Base-by-base conservation (phyloP, 2,329 filamentous ascomycete species). In the Colletotrichum echinochloae region DNA sequence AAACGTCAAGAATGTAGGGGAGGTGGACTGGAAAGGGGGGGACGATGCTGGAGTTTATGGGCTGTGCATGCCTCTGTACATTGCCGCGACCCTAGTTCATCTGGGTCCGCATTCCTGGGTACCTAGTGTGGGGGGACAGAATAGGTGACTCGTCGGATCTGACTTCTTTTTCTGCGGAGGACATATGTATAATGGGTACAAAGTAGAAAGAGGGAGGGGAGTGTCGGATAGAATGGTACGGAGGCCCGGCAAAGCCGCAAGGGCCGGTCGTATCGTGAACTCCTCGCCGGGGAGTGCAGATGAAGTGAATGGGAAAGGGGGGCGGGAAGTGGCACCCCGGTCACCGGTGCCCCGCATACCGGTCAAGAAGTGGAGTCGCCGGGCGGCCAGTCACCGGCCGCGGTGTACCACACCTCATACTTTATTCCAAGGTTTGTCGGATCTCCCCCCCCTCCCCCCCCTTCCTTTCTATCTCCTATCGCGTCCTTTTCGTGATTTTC, bases 351-450 rank as follows among this genome's bases (percentile, higher is more conserved):
- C 52, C 65, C 65, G 69, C 69, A 65, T 48, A 71, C 60, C 69
- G 69, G 69, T 71, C 59, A 71, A 65, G 69, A 70, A 65, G 69
- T 71, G 69, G 69, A 57, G 56, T 48, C 65, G 20, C 14, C 52
- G 35, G 54, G 48, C 68, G 67, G 64, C 68, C 68, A 70, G 68
- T 70, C 68, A 70, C 64, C 64, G 57, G 68, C 23, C 57, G 57
- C 8, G 35, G 57, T 48, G 39, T 41, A 59, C 68, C 68, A 70
- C 68, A 63, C 66, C 61, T 57, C n/a, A 12, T 9, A 60, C 30
- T n/a, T 37, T 49, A 35, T 39, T 51, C 16, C 46, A 28, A 60
- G 56, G 26, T 44, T 51, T 49, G 30, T 60, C n/a, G 39, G 18
- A 20, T 60, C 14, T 9, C 6, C 16, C 20, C 12, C 20, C 16